A percentile compares a stretch with the other conserved stretches of the same genome.
phyloP scores from a whole-genome alignment of 2,329 filamentous ascomycete genomes.

The Fusarium nodosum region DNA sequence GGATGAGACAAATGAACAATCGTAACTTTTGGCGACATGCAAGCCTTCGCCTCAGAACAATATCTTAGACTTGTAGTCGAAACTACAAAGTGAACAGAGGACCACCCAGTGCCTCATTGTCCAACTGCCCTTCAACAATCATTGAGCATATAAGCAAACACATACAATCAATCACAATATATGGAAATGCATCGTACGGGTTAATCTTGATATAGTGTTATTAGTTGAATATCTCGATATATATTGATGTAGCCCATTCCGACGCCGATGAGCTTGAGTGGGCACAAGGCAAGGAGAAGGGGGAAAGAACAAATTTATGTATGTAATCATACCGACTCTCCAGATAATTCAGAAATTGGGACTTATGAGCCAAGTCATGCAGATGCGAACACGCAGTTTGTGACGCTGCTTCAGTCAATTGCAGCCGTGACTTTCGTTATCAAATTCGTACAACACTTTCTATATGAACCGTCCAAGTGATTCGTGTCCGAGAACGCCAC shows the following conservation, averaged over 20 bases:
- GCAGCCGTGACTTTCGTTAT: slow-evolving; percentile 42
- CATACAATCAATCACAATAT: not conserved
- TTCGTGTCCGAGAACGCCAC: slow-evolving; percentile 41
- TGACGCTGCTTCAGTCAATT: slow-evolving; percentile 31
- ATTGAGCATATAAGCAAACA: not conserved
- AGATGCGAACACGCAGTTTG: slow-evolving; percentile 11
- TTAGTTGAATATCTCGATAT: slow-evolving; percentile 42
- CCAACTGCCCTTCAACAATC: not conserved
- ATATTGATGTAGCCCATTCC: not conserved
- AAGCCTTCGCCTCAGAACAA: too few relatives aligned
- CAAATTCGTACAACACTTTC: slow-evolving; percentile 45
- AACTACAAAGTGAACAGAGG: not conserved
- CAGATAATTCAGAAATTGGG: slow-evolving; percentile 22
- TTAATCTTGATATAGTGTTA: slow-evolving; percentile 35
- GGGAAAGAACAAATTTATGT: not conserved
- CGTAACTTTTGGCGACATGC: too few relatives aligned
- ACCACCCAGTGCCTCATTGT: not conserved
- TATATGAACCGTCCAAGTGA: slow-evolving; percentile 32
- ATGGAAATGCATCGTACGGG: not conserved
- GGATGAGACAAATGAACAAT: too few relatives aligned
- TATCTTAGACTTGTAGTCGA: not conserved
- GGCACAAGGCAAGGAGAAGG: slow-evolving; percentile 9
- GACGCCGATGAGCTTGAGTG: slow-evolving; percentile 7
- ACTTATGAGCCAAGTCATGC: slow-evolving; percentile 5
- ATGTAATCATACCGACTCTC: slow-evolving; percentile 22